Evolutionary conservation across 306 rosid species (phyloP), one percentile per base, ranked within the genome.

Genomic region (Acmispon strigosus): DNA sequence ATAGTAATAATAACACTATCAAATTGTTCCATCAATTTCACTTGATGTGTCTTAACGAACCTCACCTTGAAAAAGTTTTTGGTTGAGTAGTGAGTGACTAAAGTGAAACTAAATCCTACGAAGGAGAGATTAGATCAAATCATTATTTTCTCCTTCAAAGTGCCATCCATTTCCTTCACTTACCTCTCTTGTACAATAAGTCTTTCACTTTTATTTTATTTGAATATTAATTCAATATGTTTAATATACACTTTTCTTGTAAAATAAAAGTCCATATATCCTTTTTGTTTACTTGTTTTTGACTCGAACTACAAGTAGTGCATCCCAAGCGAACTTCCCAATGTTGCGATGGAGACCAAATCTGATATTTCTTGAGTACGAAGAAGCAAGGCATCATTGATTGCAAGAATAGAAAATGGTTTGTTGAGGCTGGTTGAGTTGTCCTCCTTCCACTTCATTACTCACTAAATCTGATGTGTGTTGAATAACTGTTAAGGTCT

Each of bases 251-350:
- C 27, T 45, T 57, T 62, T 14, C 1, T 59, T 11, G 13, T 16
- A 50, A 42, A 41, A 8, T 10, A 47, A 78, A 63, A 53, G 37
- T 65, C 45, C 15, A 34, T 24, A 18, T 68, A 32, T 61, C 77
- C 50, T 17, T 71, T 76, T 74, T 47, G 83, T 70, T 92, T 81
- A 74, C 98, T 92, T 92, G 77, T 72, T 75, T 78, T 78, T 76
- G 77, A 89, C 98, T 92, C 98, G 76, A 81, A 29, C 77, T 75
- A 56, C 61, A 51, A 81, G 94, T 52, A 83, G 88, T 92, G 72
- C 67, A 69, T 69, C 63, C 74, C 49, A 92, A 87, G 96, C 86
- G 34, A 86, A 76, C 69, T 51, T 54, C 70, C 61, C 34, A 65
- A 67, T 60, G 76, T 58, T 59, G 79, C 60, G 66, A 66, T 37